These are phyloP conservation scores for Penicillium freii DNA, from an alignment of 2,329 filamentous ascomycete genomes.

Conservation along the genomic window DNA sequence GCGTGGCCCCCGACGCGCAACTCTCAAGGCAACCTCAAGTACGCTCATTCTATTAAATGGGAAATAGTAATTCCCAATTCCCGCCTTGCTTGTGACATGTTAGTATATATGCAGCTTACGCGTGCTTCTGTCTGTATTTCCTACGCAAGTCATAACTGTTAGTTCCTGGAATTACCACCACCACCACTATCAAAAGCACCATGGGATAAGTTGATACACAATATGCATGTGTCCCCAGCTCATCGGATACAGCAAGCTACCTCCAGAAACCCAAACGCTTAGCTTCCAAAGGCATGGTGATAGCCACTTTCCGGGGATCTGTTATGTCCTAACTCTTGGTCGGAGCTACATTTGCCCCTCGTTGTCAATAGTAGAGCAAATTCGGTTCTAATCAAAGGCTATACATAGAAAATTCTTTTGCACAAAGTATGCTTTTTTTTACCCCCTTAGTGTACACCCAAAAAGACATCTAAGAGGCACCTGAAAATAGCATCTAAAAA, in stretches of 20 bases:
- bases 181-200: not conserved
- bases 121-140: slow-evolving; percentile 11
- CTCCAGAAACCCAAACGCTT: not conserved
- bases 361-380: not conserved
- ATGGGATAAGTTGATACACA: not conserved
- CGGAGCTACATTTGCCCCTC: not conserved
- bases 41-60: not conserved
- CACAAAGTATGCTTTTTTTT: no score
- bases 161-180: not conserved
- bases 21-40: not conserved
- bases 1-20: slow-evolving; percentile 15
- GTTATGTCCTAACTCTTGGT: not conserved
- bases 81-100: slow-evolving; percentile 1
- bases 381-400: slow-evolving; percentile 2
- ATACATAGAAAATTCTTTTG: no score
- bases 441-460: no score
- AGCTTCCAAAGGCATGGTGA: not conserved
- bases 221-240: not conserved
- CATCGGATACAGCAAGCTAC: not conserved
- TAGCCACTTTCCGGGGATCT: not conserved
- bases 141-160: slow-evolving; percentile 10
- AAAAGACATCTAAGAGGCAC: no score
- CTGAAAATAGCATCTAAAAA: no score
- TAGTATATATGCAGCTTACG: slow-evolving; percentile 6
- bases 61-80: not conserved